phyloP scores from a whole-genome alignment of 78 protist species.

The Polysphondylium violaceum region DNA sequence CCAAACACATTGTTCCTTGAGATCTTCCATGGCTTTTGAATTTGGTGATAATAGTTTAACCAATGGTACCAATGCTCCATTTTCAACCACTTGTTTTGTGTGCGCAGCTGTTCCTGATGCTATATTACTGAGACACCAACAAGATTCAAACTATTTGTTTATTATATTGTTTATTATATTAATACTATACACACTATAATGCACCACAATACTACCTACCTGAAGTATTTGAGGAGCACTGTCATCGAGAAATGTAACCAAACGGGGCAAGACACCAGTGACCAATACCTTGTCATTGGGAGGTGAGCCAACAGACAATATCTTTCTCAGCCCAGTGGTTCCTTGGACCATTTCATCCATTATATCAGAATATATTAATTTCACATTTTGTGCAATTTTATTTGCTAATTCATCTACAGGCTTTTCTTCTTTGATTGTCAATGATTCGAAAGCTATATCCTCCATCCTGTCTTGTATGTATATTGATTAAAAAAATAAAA shows the following conservation, averaged over 20 bases:
- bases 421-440: no score
- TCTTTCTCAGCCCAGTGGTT: background rate
- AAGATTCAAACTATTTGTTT: slow-evolving; percentile 94
- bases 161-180: no score
- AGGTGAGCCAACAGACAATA: background rate
- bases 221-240: background rate
- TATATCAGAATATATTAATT: no score
- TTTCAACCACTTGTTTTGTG: slow-evolving; percentile 84
- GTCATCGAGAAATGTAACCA: background rate
- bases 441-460: no score
- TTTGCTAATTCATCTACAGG: no score
- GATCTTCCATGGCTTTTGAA: slow-evolving; percentile 77
- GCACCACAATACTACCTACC: no score
- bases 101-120: slow-evolving; percentile 95
- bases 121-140: slow-evolving; percentile 98
- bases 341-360: background rate
- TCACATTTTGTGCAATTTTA: no score
- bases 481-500: no score
- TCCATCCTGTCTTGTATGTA: no score
- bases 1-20: slow-evolving; percentile 98
- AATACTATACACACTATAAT: no score
- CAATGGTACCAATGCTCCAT: slow-evolving; percentile 92
- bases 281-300: background rate
- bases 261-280: background rate
- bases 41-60: slow-evolving; percentile 85